A percentile compares a stretch with the other conserved stretches of the same genome.
These are phyloP conservation scores for Pezicula radicicola DNA, from an alignment of 2,329 filamentous ascomycete species.

Conservation along the genomic window DNA sequence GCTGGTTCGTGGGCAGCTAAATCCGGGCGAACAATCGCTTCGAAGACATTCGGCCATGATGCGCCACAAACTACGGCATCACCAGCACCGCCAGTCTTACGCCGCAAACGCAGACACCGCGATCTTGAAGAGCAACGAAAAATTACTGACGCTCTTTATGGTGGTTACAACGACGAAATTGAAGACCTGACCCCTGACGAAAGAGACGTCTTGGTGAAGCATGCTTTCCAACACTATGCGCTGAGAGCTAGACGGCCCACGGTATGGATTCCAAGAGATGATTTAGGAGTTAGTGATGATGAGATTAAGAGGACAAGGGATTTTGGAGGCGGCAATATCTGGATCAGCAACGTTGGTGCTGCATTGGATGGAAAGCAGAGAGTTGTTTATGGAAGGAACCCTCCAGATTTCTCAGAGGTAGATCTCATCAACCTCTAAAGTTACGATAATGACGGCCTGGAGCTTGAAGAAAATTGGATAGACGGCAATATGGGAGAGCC, in stretches of 20 bases:
- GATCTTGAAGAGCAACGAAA: slow-evolving; percentile 70
- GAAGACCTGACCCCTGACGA: slow-evolving; percentile 91
- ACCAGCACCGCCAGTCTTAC: slow-evolving; percentile 21
- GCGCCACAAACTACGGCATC: slow-evolving; percentile 35
- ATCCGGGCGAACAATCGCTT: slow-evolving; percentile 25
- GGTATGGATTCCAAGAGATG: slow-evolving; percentile 91
- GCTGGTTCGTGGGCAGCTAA: slow-evolving; percentile 24
- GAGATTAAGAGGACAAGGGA: slow-evolving; percentile 79
- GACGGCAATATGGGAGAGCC: no score
- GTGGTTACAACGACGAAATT: slow-evolving; percentile 86
- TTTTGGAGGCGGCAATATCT: slow-evolving; percentile 56
- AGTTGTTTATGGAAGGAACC: slow-evolving; percentile 80
- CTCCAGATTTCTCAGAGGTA: slow-evolving; percentile 85
- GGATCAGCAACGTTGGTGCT: slow-evolving; percentile 92
- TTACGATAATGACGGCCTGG: no score
- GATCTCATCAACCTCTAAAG: slow-evolving; percentile 75
- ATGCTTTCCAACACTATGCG: slow-evolving; percentile 89
- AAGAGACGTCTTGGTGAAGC: slow-evolving; percentile 77
- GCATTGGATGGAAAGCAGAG: slow-evolving; percentile 79
- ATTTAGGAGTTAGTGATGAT: slow-evolving; percentile 86
- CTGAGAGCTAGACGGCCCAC: slow-evolving; percentile 80
- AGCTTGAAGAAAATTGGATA: no score
- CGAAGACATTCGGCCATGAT: slow-evolving; percentile 43
- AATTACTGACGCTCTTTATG: slow-evolving; percentile 79
- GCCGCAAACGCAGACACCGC: slow-evolving; percentile 42